Evolutionary conservation across 2,329 filamentous ascomycete genomes (phyloP), one percentile per base, ranked within the genome.

Genomic region (Penicillium sp.): DNA sequence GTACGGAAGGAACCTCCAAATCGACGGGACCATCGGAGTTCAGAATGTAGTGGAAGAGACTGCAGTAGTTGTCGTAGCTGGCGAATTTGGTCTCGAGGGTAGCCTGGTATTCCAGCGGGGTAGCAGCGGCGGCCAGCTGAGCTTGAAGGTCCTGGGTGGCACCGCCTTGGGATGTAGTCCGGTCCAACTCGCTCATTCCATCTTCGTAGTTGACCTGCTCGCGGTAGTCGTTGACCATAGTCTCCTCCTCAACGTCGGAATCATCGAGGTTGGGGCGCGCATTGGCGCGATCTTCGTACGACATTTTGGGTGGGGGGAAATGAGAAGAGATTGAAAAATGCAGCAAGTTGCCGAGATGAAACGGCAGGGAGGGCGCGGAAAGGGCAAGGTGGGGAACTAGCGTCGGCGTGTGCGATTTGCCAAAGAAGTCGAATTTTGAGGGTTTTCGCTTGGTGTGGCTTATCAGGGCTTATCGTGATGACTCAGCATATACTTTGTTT

Each of bases 21-120:
- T 99, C 94, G 57, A 99, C 93, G 14, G 94, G 94, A n/a, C 94
- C 94, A 66, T 97, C 94, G 47, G 93, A 97, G 85, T 99, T 99
- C 73, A 99, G 83, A 76, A 99, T 97, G 79, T 91, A 97, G 81
- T 99, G 94, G 82, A 99, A 99, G 68, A 99, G 82, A 78, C 91
- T 96, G 87, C 94, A 99, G 85, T 99, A 99, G 75, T 91, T 91
- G 81, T 99, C 94, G 83, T 99, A 99, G 81, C 92, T 97, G 76
- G 91, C 88, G 81, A 97, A 97, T 81, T 97, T 97, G 76, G 91
- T 90, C 78, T 97, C 94, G 53, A 99, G 84, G 32, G 92, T 91
- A 45, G 94, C 94, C 71, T 94, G 92, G 77, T 96, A 97, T 75
- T 99, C 94, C 64, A 99, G 83, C 48, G 94, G 94, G 70, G 94